phyloP scores from a whole-genome alignment of 768 basidiomycete genomes.

The Trametes punicea region DNA sequence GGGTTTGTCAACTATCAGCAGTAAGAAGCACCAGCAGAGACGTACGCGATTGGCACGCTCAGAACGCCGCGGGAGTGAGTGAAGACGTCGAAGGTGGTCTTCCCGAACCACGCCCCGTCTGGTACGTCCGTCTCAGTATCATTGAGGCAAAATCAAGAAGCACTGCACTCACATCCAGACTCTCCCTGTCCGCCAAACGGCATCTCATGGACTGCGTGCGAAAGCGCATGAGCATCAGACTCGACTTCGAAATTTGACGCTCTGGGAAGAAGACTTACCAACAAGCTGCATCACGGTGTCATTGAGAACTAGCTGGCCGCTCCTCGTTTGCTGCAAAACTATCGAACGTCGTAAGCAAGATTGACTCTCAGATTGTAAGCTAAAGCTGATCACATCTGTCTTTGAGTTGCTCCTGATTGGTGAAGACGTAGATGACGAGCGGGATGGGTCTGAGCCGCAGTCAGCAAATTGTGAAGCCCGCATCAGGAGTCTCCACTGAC shows the following conservation, averaged over 20 bases:
- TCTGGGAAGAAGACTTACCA: no score
- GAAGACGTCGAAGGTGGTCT: conserved; percentile 48
- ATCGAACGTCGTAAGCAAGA: not conserved
- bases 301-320: conserved; percentile 56
- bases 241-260: not conserved
- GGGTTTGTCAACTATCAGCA: not conserved
- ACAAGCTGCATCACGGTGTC: conserved; percentile 55
- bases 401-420: conserved; percentile 38
- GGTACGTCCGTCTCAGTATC: not conserved
- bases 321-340: conserved; percentile 56
- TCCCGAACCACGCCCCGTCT: conserved; percentile 56
- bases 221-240: conserved; percentile 6
- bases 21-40: not conserved
- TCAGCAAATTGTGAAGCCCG: not conserved
- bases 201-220: conserved; percentile 34
- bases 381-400: conserved; percentile 22
- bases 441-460: conserved; percentile 45
- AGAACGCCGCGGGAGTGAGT: conserved; percentile 25
- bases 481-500: conserved; percentile 32
- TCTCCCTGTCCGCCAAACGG: conserved; percentile 58
- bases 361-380: not conserved
- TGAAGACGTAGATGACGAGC: conserved; percentile 64
- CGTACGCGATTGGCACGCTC: conserved; percentile 25
- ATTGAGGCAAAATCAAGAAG: not conserved
- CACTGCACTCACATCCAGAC: conserved; percentile 53